Base-by-base conservation (phyloP, 495 filamentous ascomycete genomes). In the Neurospora hispaniola region DNA sequence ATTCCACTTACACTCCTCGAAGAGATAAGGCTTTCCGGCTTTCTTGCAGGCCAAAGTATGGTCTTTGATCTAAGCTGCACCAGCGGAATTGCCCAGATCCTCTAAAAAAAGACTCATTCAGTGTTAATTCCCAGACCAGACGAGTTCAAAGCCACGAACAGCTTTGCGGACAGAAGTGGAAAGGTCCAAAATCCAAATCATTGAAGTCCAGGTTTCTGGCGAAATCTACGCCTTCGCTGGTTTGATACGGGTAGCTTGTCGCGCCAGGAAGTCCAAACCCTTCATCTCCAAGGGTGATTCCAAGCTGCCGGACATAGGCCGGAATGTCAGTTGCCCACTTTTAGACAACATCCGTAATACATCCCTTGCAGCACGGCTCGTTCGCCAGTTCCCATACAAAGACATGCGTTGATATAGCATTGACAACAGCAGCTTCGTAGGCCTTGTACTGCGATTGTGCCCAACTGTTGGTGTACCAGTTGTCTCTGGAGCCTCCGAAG, bases 371-470 rank as follows among this genome's bases (percentile, higher is more conserved):
- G 72, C 90, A 85, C 11, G 90, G 88, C 82, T 93, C 91, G 78
- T 93, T 93, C 23, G 84, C 86, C 8, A 93, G 81, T 76, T 93
- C 90, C 91, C 91, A 93, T 0, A 89, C 86, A 76, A 93, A 90
- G 72, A 93, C 84, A 71, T 4, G 85, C 88, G 44, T 77, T 81
- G 27, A 76, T 81, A 79, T 92, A 92, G 11, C 90, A 42, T 79
- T 80, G 1, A 94, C 84, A 12, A 93, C 85, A 12, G 89, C 83
- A 46, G 86, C 79, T 79, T 93, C 85, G 81, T 92, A 93, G 11
- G 79, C 82, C 40, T 86, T 84, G 81, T 91, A 94, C 39, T 86
- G 84, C 4, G 80, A 77, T 77, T 93, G 90, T 18, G 86, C 86
- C 35, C 76, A 73, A 3, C 78, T 72, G 73, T 88, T 83, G 31